Evolutionary conservation across 192 early-diverging fungal species (phyloP).

Genomic region (Entomortierella chlamydospora): DNA sequence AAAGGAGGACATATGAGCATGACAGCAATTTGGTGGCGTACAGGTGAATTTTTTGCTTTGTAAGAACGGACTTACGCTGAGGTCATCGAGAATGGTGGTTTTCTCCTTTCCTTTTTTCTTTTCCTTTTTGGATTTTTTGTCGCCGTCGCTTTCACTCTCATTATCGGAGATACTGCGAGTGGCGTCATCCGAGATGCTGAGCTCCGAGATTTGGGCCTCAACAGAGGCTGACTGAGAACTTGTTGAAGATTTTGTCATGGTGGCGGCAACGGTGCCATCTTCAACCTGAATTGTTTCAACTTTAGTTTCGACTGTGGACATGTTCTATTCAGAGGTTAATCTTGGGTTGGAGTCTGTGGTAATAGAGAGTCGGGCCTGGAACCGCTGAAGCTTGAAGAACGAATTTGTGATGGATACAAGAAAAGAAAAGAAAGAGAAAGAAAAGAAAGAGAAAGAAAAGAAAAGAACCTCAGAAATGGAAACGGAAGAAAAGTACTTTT

Average conservation of each 20-base stretch:
- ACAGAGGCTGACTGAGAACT: constrained; percentile 2
- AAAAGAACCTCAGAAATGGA: neutral
- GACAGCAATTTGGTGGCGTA: constrained; percentile 21
- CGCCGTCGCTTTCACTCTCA: neutral
- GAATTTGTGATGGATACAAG: no score
- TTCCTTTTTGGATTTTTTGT: constrained; percentile 19
- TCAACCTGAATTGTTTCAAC: no score
- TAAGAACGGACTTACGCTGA: constrained; percentile 25
- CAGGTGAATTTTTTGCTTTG: neutral
- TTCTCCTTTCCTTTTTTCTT: constrained; percentile 10
- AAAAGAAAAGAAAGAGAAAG: neutral
- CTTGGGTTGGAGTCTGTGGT: no score
- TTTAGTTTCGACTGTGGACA: neutral
- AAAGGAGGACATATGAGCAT: neutral
- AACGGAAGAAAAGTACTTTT: constrained; percentile 2
- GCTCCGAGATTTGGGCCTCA: constrained; percentile 14
- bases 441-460: constrained; percentile 7
- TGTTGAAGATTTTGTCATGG: no score
- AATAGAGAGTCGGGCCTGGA: no score
- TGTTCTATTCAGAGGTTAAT: neutral
- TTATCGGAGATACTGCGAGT: constrained; percentile 2
- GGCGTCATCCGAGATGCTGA: constrained; percentile 10
- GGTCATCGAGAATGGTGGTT: constrained; percentile 39
- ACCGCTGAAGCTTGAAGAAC: no score
- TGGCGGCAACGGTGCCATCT: constrained; percentile 12